Base-by-base conservation (phyloP, 345 rosid species). In the Jatropha curcas region DNA sequence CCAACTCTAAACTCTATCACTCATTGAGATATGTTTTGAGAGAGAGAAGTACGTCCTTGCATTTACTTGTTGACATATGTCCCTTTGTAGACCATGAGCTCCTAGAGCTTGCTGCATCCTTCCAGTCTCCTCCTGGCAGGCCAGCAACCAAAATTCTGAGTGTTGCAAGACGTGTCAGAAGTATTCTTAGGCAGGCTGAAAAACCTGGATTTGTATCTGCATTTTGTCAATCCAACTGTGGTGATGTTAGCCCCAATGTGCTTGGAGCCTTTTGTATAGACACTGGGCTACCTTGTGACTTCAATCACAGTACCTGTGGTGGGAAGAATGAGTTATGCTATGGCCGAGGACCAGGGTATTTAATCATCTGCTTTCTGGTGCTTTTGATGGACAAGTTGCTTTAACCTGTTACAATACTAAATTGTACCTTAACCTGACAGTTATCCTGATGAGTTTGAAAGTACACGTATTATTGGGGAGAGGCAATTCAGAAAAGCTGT, bases 271-370 rank as follows among this genome's bases (percentile, higher is more conserved):
- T 92, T 82, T 95, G 99, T 75, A 75, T 57, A 24, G 97, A 95
- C 88, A 85, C 92, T 71, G 99, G 93, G 30, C 87, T 89, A 72
- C 92, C 97, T 74, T 95, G 98, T 92, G 99, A 95, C 68, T 95
- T 95, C 85, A 89, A 95, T 80, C 98, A 92, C 81, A 92, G 99
- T 81, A 95, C 99, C 63, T 92, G 99, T 41, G 86, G 96, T 75
- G 97, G 99, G 60, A 92, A 88, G 86, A 95, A 92, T 45, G 96
- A 95, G 79, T 58, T 86, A 70, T 95, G 98, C 86, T 91, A 91
- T 74, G 94, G 98, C 76, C 94, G 84, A 84, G 99, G 99, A 81
- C 98, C 99, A 62, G 98, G 99, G 98, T 95, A 91, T 66, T 74
- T 68, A 65, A 55, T 33, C 66, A 61, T 68, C 53, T 71, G 48